Conservation (phyloP, 2,329 filamentous ascomycete genomes). For the Aspergillus fumigatiaffinis region DNA sequence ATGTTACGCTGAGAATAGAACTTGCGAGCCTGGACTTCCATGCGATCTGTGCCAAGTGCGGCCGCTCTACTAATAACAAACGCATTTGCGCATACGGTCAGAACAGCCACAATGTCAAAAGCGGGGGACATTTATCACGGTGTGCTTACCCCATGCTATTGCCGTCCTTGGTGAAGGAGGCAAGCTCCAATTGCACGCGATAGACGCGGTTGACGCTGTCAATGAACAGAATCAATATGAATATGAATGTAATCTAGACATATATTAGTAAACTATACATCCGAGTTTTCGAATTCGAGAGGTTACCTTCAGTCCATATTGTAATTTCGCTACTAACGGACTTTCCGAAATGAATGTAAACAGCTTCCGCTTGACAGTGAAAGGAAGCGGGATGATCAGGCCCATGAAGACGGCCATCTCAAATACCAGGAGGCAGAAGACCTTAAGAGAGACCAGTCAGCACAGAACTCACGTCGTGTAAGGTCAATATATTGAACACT, state of each 20-base stretch:
- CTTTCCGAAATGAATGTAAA: constrained; percentile 96
- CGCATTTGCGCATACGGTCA: constrained; percentile 7
- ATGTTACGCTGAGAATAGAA: constrained; percentile 99
- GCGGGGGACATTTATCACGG: not conserved
- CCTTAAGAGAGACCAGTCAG: constrained; percentile 28
- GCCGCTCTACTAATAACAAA: constrained; percentile 50
- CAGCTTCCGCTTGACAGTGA: constrained; percentile 76
- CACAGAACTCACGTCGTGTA: not conserved
- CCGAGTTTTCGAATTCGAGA: not conserved
- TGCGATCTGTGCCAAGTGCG: constrained; percentile 85
- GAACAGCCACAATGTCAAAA: constrained; percentile 9
- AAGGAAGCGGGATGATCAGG: constrained; percentile 74
- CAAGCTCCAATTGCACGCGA: constrained; percentile 86
- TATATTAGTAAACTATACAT: constrained; percentile 2
- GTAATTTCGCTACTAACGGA: constrained; percentile 78
- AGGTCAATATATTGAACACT: not conserved
- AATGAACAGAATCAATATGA: constrained; percentile 96
- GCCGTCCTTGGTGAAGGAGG: constrained; percentile 63
- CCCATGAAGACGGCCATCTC: constrained; percentile 50
- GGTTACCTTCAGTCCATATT: constrained; percentile 86
- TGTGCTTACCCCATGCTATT: constrained; percentile 48
- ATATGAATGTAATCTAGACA: constrained; percentile 85
- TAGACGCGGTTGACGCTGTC: constrained; percentile 97
- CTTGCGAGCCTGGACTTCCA: constrained; percentile 98
- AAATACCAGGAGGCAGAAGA: constrained; percentile 47